Conservation (phyloP, 768 basidiomycete genomes). For the Tulasnella sp. region DNA sequence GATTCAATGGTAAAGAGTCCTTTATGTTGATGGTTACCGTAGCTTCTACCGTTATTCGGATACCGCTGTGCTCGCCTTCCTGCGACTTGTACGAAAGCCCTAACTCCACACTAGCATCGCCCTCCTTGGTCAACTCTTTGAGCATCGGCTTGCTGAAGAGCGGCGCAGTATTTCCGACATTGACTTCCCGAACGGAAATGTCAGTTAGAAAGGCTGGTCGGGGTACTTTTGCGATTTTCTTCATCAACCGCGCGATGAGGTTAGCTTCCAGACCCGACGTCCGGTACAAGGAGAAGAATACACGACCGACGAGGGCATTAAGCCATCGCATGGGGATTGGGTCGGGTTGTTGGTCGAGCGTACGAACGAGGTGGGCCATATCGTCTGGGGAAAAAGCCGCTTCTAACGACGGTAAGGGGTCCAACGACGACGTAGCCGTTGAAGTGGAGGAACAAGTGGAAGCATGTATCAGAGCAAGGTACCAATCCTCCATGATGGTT, state of each 20-base stretch:
- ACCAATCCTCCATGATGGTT: conserved; percentile 97
- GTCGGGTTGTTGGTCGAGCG: conserved; percentile 86
- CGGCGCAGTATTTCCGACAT: conserved; percentile 71
- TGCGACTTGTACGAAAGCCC: conserved; percentile 54
- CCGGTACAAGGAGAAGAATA: conserved; percentile 86
- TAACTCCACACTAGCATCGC: conserved; percentile 82
- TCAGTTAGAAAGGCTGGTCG: conserved; percentile 77
- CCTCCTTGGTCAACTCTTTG: conserved; percentile 90
- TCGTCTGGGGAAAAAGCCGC: conserved; percentile 60
- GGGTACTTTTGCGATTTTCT: conserved; percentile 86
- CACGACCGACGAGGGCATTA: conserved; percentile 82
- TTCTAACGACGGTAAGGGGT: conserved; percentile 46
- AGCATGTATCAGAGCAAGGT: conserved; percentile 66
- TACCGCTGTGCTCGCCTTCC: conserved; percentile 31
- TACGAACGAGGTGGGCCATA: conserved; percentile 72
- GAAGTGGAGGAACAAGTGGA: conserved; percentile 19
- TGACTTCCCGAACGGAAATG: conserved; percentile 76
- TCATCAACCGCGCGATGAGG: conserved; percentile 82
- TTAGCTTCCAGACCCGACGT: conserved; percentile 71
- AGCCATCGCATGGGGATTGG: conserved; percentile 96
- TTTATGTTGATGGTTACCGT: conserved; percentile 69
- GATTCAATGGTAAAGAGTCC: conserved; percentile 17
- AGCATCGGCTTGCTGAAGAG: conserved; percentile 95
- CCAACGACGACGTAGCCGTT: conserved; percentile 48
- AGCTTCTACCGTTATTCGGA: conserved; percentile 82